phyloP scores from a whole-genome alignment of 768 basidiomycete genomes.

The Cystobasidium ongulense region DNA sequence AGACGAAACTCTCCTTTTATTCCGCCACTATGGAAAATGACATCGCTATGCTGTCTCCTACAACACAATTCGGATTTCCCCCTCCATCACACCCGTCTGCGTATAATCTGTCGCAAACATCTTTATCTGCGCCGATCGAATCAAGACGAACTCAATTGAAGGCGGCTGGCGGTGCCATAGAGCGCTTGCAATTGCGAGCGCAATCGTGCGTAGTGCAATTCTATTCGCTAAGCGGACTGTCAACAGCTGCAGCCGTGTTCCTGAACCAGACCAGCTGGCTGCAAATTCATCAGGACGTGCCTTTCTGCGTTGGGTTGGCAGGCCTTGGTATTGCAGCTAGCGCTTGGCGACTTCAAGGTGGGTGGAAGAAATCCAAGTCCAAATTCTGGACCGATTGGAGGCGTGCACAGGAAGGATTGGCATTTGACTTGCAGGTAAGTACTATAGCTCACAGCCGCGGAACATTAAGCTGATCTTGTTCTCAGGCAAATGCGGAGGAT shows the following conservation, averaged over 20 bases:
- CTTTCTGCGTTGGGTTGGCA: constrained; percentile 26
- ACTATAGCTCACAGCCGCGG: neutral
- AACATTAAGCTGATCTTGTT: neutral
- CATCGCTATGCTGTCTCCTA: constrained; percentile 29
- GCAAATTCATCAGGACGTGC: constrained; percentile 20
- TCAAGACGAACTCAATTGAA: constrained; percentile 34
- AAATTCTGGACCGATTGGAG: constrained; percentile 36
- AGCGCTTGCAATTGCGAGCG: constrained; percentile 35
- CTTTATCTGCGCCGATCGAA: constrained; percentile 33
- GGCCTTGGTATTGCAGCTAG: constrained; percentile 31
- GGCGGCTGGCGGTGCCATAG: constrained; percentile 34
- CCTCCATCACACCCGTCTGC: constrained; percentile 19
- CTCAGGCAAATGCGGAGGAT: constrained; percentile 9
- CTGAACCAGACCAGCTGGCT: neutral
- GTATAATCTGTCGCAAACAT: neutral
- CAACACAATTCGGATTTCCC: constrained; percentile 28
- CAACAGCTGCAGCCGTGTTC: constrained; percentile 8
- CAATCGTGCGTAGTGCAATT: constrained; percentile 32
- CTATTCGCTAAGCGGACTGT: neutral
- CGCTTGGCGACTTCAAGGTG: constrained; percentile 37
- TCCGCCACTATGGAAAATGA: constrained; percentile 13
- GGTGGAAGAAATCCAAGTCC: constrained; percentile 34
- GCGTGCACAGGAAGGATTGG: constrained; percentile 22
- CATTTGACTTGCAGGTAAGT: constrained; percentile 31
- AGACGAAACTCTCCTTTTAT: neutral